These are phyloP conservation scores for Ogataea paraovalis DNA, from an alignment of 805 yeast species.

Conservation along the genomic window DNA sequence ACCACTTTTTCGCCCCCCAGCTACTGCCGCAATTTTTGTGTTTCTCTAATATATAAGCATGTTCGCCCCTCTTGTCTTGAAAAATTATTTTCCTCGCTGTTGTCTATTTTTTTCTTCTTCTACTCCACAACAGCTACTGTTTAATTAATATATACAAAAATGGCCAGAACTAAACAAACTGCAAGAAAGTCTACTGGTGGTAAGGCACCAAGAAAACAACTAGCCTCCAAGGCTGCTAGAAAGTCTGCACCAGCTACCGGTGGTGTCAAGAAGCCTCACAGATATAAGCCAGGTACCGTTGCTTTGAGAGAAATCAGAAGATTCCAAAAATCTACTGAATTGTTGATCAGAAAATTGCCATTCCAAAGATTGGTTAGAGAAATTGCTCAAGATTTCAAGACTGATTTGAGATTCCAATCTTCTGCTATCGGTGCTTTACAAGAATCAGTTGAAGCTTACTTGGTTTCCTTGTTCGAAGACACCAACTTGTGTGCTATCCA, in stretches of 20 bases:
- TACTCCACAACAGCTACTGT: not conserved
- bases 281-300: constrained; percentile 96
- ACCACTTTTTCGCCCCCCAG: not conserved
- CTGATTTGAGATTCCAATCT: constrained; percentile 93
- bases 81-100: not conserved
- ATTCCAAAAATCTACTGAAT: constrained; percentile 94
- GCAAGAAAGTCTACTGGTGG: constrained; percentile 96
- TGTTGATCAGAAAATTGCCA: constrained; percentile 92
- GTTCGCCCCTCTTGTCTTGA: not conserved
- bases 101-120: not conserved
- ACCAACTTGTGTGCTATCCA: constrained; percentile 98
- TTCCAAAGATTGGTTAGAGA: constrained; percentile 97
- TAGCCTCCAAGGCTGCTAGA: constrained; percentile 91
- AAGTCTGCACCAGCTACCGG: constrained; percentile 89
- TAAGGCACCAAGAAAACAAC: constrained; percentile 92
- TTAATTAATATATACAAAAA: constrained; percentile 23
- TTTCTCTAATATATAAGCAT: not conserved
- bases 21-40: not conserved
- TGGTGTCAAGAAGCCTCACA: constrained; percentile 92
- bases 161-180: constrained; percentile 94
- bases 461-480: constrained; percentile 94
- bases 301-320: constrained; percentile 96
- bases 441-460: constrained; percentile 98
- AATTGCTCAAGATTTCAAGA: constrained; percentile 90
- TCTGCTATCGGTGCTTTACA: constrained; percentile 97